Base-by-base conservation (phyloP, 169 alveolate genomes). In the Toxoplasma gondii region DNA sequence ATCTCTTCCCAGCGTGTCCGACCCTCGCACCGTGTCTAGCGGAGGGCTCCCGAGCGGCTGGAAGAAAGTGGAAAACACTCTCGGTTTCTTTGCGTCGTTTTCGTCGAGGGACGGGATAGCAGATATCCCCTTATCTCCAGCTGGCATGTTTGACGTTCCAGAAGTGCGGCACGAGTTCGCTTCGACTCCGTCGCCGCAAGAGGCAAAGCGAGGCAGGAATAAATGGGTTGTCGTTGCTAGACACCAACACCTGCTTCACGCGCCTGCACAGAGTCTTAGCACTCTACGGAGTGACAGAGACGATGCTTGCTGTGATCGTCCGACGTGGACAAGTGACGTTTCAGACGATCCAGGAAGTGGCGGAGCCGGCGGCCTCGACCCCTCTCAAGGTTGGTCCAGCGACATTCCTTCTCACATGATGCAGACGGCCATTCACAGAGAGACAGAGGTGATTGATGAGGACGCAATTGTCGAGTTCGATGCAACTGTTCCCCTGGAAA, bases 401-500 rank as follows among this genome's bases (percentile, higher is more conserved):
- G 84, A 74, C 43, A 74, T 74, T 1, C 84, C 84, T 4, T 34
- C 84, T 9, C 84, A 74, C 43, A 74, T 74, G 84, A n/a, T 74
- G 84, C 39, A 31, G 22, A 74, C 84, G 7, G 84, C 84, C 84
- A 74, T 74, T 44, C 39, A 74, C 43, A 36, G 44, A 74, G 84
- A 74, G 44, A 36, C 39, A n/a, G 44, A 31, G n/a, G 84, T 34
- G 44, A 74, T 34, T 74, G 84, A 74, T n/a, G 84, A 74, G 9
- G 84, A 74, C 84, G 84, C 43, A 41, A n/a, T 74, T 12, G 84
- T 74, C 22, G 84, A 74, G 44, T 74, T 74, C 43, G 84, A 74
- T n/a, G 44, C 74, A 27, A 64, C 74, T 4, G 74, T 64, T 27
- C 34, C 74, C 4, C 74, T 64, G n/a, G 74, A 64, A 27, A 64